A percentile compares a stretch with the other conserved stretches of the same genome.
Evolutionary conservation across 2,329 filamentous ascomycete genomes (phyloP).

Genomic region (Cytospora piceicola): DNA sequence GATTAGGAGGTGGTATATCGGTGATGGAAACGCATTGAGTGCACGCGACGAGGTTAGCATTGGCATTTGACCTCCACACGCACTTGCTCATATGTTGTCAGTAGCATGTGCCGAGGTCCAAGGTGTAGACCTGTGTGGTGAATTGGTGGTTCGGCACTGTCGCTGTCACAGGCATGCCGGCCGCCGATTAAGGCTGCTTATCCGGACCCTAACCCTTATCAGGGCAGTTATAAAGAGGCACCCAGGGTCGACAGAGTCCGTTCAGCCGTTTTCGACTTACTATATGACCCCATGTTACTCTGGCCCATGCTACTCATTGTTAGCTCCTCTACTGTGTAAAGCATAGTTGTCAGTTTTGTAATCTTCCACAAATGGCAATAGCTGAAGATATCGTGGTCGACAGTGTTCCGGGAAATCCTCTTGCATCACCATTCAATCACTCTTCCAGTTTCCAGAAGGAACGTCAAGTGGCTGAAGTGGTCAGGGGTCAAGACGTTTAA

Average conservation of each 20-base stretch:
- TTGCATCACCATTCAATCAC: constrained; percentile 18
- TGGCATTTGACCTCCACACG: neutral
- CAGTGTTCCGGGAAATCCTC: constrained; percentile 22
- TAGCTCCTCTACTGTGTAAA: too few species aligned
- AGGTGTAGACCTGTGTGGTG: neutral
- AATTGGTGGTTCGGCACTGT: too few species aligned
- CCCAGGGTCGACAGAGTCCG: neutral
- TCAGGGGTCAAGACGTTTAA: neutral
- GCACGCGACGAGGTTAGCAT: constrained; percentile 12
- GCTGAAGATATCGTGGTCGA: constrained; percentile 1
- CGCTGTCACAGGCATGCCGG: too few species aligned
- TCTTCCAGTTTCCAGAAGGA: neutral
- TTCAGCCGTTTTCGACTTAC: too few species aligned
- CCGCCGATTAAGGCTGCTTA: neutral
- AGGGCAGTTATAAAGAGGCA: too few species aligned
- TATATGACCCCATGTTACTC: too few species aligned
- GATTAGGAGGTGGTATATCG: neutral
- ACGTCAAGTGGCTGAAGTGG: too few species aligned
- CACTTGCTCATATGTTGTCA: constrained; percentile 1
- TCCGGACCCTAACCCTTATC: neutral
- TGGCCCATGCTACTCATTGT: too few species aligned
- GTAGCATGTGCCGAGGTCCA: constrained; percentile 23
- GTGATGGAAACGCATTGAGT: constrained; percentile 3
- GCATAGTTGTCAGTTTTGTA: neutral
- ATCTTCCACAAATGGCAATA: neutral